Base-by-base conservation (phyloP, 2,329 filamentous ascomycete species). In the Trichoderma sp. region DNA sequence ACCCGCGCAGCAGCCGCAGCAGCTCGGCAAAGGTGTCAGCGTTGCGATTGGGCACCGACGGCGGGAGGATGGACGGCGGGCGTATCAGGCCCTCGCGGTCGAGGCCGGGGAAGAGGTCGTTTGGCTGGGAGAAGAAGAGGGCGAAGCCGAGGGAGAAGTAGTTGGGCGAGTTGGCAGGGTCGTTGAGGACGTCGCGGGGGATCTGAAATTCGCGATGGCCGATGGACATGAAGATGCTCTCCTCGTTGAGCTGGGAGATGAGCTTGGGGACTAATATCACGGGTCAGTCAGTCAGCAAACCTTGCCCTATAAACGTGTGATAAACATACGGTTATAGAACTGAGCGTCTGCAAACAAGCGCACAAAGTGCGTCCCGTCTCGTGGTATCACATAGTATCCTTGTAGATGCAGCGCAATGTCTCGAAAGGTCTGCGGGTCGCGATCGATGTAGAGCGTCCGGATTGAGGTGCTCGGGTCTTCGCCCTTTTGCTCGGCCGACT, bases 71-170 rank as follows among this genome's bases (percentile, higher is more conserved):
- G 5, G 92, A 91, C 0, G 95, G 95, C 1, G 95, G 95, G 0
- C 95, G 90, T 52, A 97, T 87, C 24, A 97, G 86, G 16, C 89
- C 88, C 70, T 89, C 87, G 63, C 93, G 89, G 69, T 94, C 89
- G 0, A 97, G 86, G 1, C 94, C 95, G 0, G 95, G 95, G 74
- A 97, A 97, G 6, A 94, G 86, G 74, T 97, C 91, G 16, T 87
- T 85, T 0, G 92, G 92, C 2, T 88, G 89, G 18, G 90, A 90
- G 82, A 97, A 97, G 84, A 97, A 96, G 74, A 93, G 87, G 46
- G 90, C 91, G 76, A 97, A 97, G 69, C 94, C 94, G 4, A 97
- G 86, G 0, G 93, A 91, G 83, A 98, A 98, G 84, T 94, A 98
- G 79, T 98, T 98, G 14, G 94, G 94, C n/a, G 89, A 90, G 80